These are phyloP conservation scores for Ajuga chamaepitys DNA, from an alignment of 257 asterid genomes.

Conservation along the genomic window DNA sequence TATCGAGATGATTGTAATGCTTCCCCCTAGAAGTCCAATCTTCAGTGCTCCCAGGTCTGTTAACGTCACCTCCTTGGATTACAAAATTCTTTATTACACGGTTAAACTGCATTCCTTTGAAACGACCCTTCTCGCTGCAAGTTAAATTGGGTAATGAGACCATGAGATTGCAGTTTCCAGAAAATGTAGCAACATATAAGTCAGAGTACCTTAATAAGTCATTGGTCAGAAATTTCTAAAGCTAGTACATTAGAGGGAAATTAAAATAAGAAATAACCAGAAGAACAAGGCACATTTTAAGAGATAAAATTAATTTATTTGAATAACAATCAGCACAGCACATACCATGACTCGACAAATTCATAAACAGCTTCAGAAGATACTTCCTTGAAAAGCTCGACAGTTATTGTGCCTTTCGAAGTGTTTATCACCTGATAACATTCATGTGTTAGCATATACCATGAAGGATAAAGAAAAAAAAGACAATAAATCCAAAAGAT, in stretches of 20 bases:
- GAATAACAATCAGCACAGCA: not conserved
- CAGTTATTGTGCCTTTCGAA: slow-evolving; percentile 77
- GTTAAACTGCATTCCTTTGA: slow-evolving; percentile 79
- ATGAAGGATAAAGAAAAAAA: not conserved
- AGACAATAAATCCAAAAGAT: slow-evolving; percentile 1
- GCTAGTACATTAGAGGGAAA: not conserved
- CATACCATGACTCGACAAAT: slow-evolving; percentile 69
- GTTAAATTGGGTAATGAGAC: slow-evolving; percentile 8
- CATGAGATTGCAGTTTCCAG: slow-evolving; percentile 3
- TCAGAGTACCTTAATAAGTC: not conserved
- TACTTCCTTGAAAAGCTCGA: slow-evolving; percentile 85
- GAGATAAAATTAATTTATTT: not conserved
- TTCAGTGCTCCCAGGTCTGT: slow-evolving; percentile 55
- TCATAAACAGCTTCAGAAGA: slow-evolving; percentile 74
- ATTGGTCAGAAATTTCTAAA: not conserved
- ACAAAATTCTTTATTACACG: slow-evolving; percentile 89
- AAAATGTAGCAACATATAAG: slow-evolving; percentile 3
- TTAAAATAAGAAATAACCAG: not conserved
- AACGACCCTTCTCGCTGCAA: slow-evolving; percentile 71
- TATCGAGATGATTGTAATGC: slow-evolving; percentile 78
- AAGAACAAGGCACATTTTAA: slow-evolving; percentile 3
- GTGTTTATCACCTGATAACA: slow-evolving; percentile 61
- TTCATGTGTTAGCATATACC: not conserved
- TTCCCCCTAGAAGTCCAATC: slow-evolving; percentile 94
- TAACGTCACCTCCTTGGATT: slow-evolving; percentile 81